Percentiles rank a stretch among this genome's conserved stretches.
Conservation (phyloP, 768 basidiomycete genomes). For the Leccinum pellstonianum region DNA sequence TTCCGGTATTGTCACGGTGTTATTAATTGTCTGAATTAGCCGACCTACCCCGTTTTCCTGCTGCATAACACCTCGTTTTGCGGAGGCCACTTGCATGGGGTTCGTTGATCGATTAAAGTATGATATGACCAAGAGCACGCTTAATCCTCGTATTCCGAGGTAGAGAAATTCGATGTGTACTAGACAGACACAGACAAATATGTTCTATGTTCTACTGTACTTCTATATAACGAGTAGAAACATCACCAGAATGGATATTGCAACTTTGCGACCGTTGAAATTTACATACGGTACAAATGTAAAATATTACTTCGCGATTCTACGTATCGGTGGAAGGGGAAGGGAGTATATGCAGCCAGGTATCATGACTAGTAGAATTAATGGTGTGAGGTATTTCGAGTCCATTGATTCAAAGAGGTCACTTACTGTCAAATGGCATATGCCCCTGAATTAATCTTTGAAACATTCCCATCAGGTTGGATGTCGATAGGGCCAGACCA, state of each 20-base stretch:
- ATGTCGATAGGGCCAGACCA: too few species aligned
- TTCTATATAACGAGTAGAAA: neutral
- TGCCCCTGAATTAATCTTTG: too few species aligned
- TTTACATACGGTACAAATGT: neutral
- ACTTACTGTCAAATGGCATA: too few species aligned
- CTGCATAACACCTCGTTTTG: constrained; percentile 20
- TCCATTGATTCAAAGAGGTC: too few species aligned
- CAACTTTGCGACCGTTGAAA: neutral
- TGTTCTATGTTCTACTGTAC: neutral
- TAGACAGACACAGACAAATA: neutral
- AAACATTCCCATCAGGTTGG: too few species aligned
- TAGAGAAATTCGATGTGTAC: neutral
- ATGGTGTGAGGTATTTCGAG: too few species aligned
- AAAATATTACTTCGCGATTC: too few species aligned
- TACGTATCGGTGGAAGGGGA: too few species aligned
- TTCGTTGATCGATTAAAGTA: neutral
- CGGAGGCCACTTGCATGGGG: neutral
- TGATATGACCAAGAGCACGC: neutral
- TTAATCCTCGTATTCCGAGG: neutral
- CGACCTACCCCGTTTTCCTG: constrained; percentile 19
- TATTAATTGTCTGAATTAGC: constrained; percentile 6
- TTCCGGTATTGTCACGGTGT: neutral
- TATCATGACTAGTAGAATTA: too few species aligned
- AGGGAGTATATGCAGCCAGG: too few species aligned
- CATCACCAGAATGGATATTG: neutral